Percentiles rank a stretch among this genome's conserved stretches.
Conservation (phyloP, 495 filamentous ascomycete genomes). For the Xylaria scruposa region DNA sequence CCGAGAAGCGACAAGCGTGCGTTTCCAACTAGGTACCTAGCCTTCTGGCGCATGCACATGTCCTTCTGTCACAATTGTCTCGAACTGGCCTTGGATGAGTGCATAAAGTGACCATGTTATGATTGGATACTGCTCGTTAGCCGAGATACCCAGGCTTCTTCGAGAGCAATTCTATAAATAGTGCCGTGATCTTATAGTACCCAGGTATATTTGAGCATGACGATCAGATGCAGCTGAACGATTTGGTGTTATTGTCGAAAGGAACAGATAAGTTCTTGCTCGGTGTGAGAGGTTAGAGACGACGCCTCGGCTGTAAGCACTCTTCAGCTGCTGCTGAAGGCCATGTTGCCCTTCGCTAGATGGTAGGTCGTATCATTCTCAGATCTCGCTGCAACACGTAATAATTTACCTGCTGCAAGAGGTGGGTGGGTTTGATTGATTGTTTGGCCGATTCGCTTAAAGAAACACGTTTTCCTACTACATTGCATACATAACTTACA, state of each 20-base stretch:
- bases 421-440: conserved; percentile 7
- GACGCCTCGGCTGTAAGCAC: neutral
- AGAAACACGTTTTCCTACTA: conserved; percentile 8
- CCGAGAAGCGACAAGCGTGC: conserved; percentile 42
- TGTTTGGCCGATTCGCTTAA: conserved; percentile 21
- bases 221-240: conserved; percentile 5
- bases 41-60: conserved; percentile 39
- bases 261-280: neutral
- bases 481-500: conserved; percentile 7
- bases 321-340: neutral
- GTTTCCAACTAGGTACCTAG: conserved; percentile 28
- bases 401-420: conserved; percentile 16
- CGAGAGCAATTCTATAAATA: conserved; percentile 21
- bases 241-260: conserved; percentile 4
- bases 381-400: conserved; percentile 18
- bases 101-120: conserved; percentile 13
- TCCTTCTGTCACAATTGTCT: conserved; percentile 43
- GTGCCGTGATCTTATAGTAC: neutral
- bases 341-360: conserved; percentile 11
- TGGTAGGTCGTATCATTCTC: conserved; percentile 6
- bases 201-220: conserved; percentile 15
- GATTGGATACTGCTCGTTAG: conserved; percentile 7
- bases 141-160: conserved; percentile 11
- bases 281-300: neutral
- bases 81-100: conserved; percentile 33